Evolutionary conservation across 164 flowering plant species (phyloP).

Genomic region (Hamamelis virginiana): DNA sequence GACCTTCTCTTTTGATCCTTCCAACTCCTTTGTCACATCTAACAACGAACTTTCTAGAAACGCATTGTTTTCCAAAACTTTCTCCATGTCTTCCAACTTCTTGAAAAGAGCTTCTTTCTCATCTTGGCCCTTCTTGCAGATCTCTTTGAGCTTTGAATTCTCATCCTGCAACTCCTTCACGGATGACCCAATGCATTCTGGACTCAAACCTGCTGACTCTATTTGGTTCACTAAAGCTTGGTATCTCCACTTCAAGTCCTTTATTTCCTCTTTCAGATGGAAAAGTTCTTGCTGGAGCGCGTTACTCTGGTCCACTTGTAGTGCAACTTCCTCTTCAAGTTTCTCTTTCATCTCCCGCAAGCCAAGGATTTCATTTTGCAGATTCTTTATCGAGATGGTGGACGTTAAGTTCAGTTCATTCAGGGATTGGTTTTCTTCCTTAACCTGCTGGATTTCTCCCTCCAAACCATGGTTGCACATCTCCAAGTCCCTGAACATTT

Average conservation of each 20-base stretch:
- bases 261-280: constrained; percentile 62
- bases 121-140: constrained; percentile 36
- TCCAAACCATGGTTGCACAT: constrained; percentile 45
- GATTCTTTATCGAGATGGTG: constrained; percentile 38
- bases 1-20: constrained; percentile 41
- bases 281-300: constrained; percentile 61
- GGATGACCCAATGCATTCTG: constrained; percentile 46
- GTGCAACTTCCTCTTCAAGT: constrained; percentile 65
- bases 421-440: constrained; percentile 56
- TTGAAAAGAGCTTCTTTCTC: constrained; percentile 50
- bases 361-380: constrained; percentile 47
- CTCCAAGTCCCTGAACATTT: constrained; percentile 68
- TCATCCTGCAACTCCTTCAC: constrained; percentile 69
- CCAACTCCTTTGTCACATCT: constrained; percentile 47
- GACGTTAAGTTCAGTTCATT: constrained; percentile 52
- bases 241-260: constrained; percentile 47
- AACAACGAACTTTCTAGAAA: constrained; percentile 49
- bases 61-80: constrained; percentile 41
- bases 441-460: constrained; percentile 44
- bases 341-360: constrained; percentile 64
- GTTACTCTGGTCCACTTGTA: constrained; percentile 45
- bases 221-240: constrained; percentile 54
- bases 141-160: constrained; percentile 59
- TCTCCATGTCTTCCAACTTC: constrained; percentile 54
- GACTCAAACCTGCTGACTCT: constrained; percentile 60